Conservation (phyloP, 768 basidiomycete genomes). For the Pulveroboletus sp. region DNA sequence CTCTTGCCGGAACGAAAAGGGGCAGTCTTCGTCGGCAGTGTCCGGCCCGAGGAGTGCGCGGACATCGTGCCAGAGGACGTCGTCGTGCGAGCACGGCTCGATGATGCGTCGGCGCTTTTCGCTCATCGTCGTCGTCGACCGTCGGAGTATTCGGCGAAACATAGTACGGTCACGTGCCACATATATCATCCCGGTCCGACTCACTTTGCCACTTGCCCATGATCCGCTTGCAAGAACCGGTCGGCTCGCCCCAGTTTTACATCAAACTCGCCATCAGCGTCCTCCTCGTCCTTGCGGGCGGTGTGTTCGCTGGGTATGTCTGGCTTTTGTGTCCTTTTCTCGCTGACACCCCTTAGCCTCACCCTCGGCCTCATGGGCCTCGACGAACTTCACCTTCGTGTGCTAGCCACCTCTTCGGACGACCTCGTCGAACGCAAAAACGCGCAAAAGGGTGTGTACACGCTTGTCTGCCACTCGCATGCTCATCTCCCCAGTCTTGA, state of each 20-base stretch:
- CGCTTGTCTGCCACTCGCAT: background rate
- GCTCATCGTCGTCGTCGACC: background rate
- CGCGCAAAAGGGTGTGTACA: slow-evolving; percentile 59
- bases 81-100: slow-evolving; percentile 68
- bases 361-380: slow-evolving; percentile 94
- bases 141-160: background rate
- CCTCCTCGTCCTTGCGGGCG: slow-evolving; percentile 76
- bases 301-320: slow-evolving; percentile 87
- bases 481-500: slow-evolving; percentile 41
- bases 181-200: background rate
- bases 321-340: background rate
- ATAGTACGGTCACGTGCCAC: background rate
- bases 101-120: background rate
- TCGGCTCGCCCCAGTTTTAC: slow-evolving; percentile 68
- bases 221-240: slow-evolving; percentile 23
- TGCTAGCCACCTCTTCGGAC: slow-evolving; percentile 81
- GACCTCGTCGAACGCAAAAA: slow-evolving; percentile 63
- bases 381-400: slow-evolving; percentile 87
- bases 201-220: slow-evolving; percentile 1
- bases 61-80: slow-evolving; percentile 75
- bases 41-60: slow-evolving; percentile 54
- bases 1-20: slow-evolving; percentile 58
- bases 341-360: slow-evolving; percentile 43
- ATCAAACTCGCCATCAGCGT: slow-evolving; percentile 66
- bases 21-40: slow-evolving; percentile 38